phyloP scores from a whole-genome alignment of 2,329 filamentous ascomycete species.

The Exophiala bonariae region DNA sequence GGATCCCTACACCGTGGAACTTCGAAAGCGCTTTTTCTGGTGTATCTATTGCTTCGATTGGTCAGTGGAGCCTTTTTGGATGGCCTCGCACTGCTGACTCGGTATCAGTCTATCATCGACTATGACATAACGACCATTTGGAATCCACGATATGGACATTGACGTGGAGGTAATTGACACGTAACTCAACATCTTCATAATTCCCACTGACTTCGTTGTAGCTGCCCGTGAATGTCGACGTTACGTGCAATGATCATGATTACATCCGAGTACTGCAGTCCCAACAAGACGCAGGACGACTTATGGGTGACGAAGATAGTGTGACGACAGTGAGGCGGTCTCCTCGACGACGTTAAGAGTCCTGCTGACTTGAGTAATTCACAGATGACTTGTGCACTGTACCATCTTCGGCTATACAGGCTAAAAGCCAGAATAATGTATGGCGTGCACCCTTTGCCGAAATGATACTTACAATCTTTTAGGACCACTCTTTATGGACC shows the following conservation, averaged over 20 bases:
- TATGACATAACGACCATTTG: constrained; percentile 22
- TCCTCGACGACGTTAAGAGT: neutral
- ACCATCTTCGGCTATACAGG: constrained; percentile 24
- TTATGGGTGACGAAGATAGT: neutral
- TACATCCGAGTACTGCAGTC: constrained; percentile 17
- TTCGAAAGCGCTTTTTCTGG: constrained; percentile 26
- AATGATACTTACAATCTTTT: neutral
- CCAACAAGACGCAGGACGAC: constrained; percentile 10
- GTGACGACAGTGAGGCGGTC: constrained; percentile 1
- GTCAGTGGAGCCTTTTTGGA: constrained; percentile 3
- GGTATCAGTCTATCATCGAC: constrained; percentile 15
- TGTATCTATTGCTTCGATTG: constrained; percentile 28
- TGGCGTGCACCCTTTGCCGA: constrained; percentile 13
- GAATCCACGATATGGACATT: constrained; percentile 24
- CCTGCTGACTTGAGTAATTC: neutral
- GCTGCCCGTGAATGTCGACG: constrained; percentile 21
- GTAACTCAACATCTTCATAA: neutral
- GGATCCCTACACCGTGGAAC: constrained; percentile 21
- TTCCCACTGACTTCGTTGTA: constrained; percentile 7
- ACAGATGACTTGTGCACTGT: constrained; percentile 25
- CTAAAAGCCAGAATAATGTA: constrained; percentile 26
- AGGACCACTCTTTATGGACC: constrained; percentile 19
- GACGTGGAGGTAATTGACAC: constrained; percentile 16
- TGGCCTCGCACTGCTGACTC: neutral
- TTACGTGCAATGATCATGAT: constrained; percentile 18